These are phyloP conservation scores for Trichoderma atrobrunneum DNA, from an alignment of 2,329 filamentous ascomycete genomes.

Conservation along the genomic window DNA sequence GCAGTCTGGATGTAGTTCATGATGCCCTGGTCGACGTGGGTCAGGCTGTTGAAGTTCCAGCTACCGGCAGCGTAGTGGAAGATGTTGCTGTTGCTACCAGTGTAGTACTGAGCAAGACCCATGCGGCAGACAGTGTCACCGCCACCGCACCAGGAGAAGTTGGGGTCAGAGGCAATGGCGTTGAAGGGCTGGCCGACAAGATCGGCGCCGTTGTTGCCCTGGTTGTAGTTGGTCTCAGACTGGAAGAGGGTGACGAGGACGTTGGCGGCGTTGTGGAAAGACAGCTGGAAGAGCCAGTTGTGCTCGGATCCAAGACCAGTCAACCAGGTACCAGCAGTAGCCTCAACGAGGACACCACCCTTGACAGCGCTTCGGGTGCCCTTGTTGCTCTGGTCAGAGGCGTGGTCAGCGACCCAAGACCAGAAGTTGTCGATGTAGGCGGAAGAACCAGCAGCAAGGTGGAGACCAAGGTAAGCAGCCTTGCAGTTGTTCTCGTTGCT, in stretches of 20 bases:
- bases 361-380: constrained; percentile 11
- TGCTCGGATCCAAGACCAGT: constrained; percentile 18
- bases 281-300: constrained; percentile 19
- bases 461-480: constrained; percentile 15
- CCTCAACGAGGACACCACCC: constrained; percentile 19
- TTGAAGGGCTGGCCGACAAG: constrained; percentile 15
- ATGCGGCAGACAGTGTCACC: constrained; percentile 14
- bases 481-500: constrained; percentile 9
- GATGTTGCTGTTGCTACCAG: constrained; percentile 19
- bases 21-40: constrained; percentile 20
- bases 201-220: constrained; percentile 7
- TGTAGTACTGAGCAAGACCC: constrained; percentile 18
- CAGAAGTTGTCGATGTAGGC: constrained; percentile 21
- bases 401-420: constrained; percentile 19
- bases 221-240: constrained; percentile 19
- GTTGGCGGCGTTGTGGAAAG: constrained; percentile 16
- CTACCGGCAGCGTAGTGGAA: constrained; percentile 21
- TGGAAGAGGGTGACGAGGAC: constrained; percentile 19
- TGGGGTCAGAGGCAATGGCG: constrained; percentile 1
- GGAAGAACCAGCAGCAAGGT: constrained; percentile 18
- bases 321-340: constrained; percentile 17
- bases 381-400: neutral
- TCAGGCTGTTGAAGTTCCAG: constrained; percentile 21
- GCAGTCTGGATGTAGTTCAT: constrained; percentile 24
- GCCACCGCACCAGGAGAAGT: constrained; percentile 18